Base-by-base conservation (phyloP, 306 rosid genomes). In the Ormosia emarginata region DNA sequence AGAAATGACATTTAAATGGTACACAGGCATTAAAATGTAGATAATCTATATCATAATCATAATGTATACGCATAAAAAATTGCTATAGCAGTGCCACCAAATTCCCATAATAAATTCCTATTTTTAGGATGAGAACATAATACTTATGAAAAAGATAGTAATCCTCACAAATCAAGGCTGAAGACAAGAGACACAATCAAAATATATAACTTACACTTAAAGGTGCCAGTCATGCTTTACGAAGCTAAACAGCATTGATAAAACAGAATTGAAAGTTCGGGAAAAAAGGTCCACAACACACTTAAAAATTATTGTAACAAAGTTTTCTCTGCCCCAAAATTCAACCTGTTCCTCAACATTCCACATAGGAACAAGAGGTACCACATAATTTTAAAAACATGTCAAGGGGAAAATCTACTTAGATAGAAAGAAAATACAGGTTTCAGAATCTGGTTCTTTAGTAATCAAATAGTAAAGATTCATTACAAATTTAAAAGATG, bases 401-500 rank as follows among this genome's bases (percentile, higher is more conserved):
- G 69, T 72, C 41, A 58, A 10, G 77, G 81, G 69, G 52, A 52
- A 81, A 77, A 49, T 67, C 63, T 85, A 67, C 75, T 67, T 47
- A 62, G 37, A 67, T 79, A 79, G 82, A 52, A 78, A 58, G 77
- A 57, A 84, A 86, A 78, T 86, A 82, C 86, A 86, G 74, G 79
- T 86, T 86, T 86, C 89, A 73, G 89, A 86, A 86, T 78, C 86
- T 37, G 85, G 85, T 67, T 84, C 90, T 87, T 81, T 83, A 59
- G 87, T 44, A 78, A 82, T 81, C 74, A 85, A 90, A 89, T 79
- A 78, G 84, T 52, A 67, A 65, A 74, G 43, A 67, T 85, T 79
- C 62, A 15, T 74, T 84, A 87, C 92, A 89, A 71, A 85, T 80
- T 87, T 85, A 89, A 91, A 89, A 85, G 88, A 83, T 88, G 90